phyloP scores from a whole-genome alignment of 1,284 basidiomycete species.

The Microbotryomycetes sp. region DNA sequence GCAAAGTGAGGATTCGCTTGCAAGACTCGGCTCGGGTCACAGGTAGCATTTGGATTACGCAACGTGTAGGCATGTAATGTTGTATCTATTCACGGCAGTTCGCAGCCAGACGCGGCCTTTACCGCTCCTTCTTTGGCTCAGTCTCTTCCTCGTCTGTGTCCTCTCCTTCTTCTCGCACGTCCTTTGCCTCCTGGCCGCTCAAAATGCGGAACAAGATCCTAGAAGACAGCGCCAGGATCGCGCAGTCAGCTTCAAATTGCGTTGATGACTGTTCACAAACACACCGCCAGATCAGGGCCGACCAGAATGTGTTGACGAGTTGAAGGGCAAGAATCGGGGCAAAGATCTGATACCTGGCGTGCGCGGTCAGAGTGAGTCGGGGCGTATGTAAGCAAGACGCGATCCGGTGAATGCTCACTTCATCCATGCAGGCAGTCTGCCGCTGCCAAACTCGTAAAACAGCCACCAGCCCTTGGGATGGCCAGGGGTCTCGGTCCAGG shows the following conservation, averaged over 20 bases:
- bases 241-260: background rate
- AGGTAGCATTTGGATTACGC: background rate
- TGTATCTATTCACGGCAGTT: background rate
- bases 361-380: background rate
- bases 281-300: slow-evolving; percentile 24
- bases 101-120: background rate
- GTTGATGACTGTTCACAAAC: background rate
- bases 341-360: slow-evolving; percentile 61
- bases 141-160: slow-evolving; percentile 21
- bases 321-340: slow-evolving; percentile 66
- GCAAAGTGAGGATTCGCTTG: slow-evolving; percentile 21
- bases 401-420: slow-evolving; percentile 29
- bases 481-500: background rate
- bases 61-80: background rate
- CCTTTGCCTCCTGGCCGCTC: slow-evolving; percentile 15
- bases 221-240: background rate
- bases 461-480: slow-evolving; percentile 46
- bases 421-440: slow-evolving; percentile 61
- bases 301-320: slow-evolving; percentile 65
- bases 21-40: slow-evolving; percentile 3
- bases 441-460: slow-evolving; percentile 59
- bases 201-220: slow-evolving; percentile 33
- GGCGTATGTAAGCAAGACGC: background rate
- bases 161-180: slow-evolving; percentile 35
- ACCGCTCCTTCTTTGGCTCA: slow-evolving; percentile 19